Evolutionary conservation across 352 stramenopile genomes (phyloP).

Genomic region (Phytophthora foliorum): DNA sequence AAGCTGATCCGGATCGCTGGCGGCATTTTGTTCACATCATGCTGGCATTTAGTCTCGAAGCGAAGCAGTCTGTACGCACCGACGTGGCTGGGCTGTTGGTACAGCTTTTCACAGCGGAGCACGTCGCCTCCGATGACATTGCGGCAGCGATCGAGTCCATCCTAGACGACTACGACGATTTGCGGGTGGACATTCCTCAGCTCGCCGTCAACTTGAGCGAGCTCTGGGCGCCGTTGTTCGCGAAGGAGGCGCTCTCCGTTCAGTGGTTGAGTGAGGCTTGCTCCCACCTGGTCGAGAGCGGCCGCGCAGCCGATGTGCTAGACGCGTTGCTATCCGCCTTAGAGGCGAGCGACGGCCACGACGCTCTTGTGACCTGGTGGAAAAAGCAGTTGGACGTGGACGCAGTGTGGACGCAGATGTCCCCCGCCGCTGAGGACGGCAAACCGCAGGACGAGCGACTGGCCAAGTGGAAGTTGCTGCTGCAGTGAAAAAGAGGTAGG

Average conservation of each 20-base stretch:
- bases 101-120: constrained; percentile 51
- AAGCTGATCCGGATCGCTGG: constrained; percentile 51
- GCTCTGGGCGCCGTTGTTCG: constrained; percentile 70
- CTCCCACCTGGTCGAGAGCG: constrained; percentile 50
- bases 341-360: constrained; percentile 34
- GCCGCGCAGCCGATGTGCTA: constrained; percentile 62
- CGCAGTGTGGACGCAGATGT: constrained; percentile 45
- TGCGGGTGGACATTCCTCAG: constrained; percentile 80
- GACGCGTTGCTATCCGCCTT: constrained; percentile 52
- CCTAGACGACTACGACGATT: constrained; percentile 76
- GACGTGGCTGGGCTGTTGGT: constrained; percentile 55
- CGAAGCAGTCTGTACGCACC: constrained; percentile 55
- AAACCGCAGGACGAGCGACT: constrained; percentile 38
- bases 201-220: constrained; percentile 67
- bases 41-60: constrained; percentile 60
- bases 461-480: constrained; percentile 39
- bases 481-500: constrained; percentile 30
- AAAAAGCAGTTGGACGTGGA: constrained; percentile 43
- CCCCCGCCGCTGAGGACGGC: constrained; percentile 12
- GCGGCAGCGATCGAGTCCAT: constrained; percentile 65
- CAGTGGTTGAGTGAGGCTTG: constrained; percentile 60
- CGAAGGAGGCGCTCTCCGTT: constrained; percentile 53
- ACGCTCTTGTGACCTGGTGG: constrained; percentile 70
- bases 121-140: constrained; percentile 59
- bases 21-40: constrained; percentile 74